A percentile compares a stretch with the other conserved stretches of the same genome.
Evolutionary conservation across 2,329 filamentous ascomycete species (phyloP).

Genomic region (Blastomyces gilchristii): DNA sequence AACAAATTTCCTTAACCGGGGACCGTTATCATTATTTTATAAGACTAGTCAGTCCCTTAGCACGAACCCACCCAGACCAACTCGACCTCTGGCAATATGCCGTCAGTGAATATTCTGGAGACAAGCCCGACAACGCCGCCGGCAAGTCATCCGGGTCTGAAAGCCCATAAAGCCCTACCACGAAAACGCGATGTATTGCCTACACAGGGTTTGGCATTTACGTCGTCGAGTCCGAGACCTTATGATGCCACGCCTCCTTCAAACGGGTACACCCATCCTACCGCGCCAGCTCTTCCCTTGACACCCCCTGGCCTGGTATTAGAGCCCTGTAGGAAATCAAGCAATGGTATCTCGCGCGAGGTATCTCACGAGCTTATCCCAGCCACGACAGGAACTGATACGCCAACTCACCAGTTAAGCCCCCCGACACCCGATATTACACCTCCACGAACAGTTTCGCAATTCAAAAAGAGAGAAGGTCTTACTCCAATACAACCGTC

Average conservation of each 20-base stretch:
- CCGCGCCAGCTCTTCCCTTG: slow-evolving; percentile 27
- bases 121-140: not conserved
- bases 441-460: slow-evolving; percentile 45
- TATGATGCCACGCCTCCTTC: slow-evolving; percentile 16
- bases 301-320: slow-evolving; percentile 28
- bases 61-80: not conserved
- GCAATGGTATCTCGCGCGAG: slow-evolving; percentile 17
- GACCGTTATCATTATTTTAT: not conserved
- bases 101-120: not conserved
- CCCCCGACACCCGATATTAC: slow-evolving; percentile 68
- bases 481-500: slow-evolving; percentile 43
- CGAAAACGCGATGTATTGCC: slow-evolving; percentile 25
- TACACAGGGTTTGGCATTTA: slow-evolving; percentile 16
- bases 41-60: not conserved
- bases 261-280: slow-evolving; percentile 17
- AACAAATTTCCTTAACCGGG: not conserved
- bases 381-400: slow-evolving; percentile 31
- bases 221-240: slow-evolving; percentile 19
- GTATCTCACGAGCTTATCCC: slow-evolving; percentile 11
- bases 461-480: slow-evolving; percentile 26
- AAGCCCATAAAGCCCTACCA: slow-evolving; percentile 34
- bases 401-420: slow-evolving; percentile 55
- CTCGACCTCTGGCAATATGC: not conserved
- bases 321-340: slow-evolving; percentile 12
- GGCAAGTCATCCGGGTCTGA: slow-evolving; percentile 26